phyloP scores from a whole-genome alignment of 2,329 filamentous ascomycete species.

The Phaeosphaeria sp. region DNA sequence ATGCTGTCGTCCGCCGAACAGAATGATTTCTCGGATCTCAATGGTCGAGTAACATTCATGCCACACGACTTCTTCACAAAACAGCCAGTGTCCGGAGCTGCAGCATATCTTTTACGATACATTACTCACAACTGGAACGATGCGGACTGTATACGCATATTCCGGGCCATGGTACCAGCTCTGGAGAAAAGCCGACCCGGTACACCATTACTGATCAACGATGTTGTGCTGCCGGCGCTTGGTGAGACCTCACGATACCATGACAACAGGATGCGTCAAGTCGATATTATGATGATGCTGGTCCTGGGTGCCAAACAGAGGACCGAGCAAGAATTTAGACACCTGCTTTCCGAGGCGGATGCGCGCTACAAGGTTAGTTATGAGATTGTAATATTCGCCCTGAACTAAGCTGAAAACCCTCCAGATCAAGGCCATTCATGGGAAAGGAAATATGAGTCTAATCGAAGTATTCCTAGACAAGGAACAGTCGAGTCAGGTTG shows the following conservation, averaged over 20 bases:
- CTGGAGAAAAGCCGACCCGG: conserved; percentile 32
- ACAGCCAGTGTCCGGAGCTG: conserved; percentile 31
- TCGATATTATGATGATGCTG: conserved; percentile 42
- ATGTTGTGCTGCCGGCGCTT: conserved; percentile 36
- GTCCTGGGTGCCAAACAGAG: conserved; percentile 29
- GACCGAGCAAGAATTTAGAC: conserved; percentile 14
- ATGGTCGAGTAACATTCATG: conserved; percentile 12
- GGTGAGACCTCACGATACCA: conserved; percentile 21
- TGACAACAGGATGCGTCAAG: conserved; percentile 35
- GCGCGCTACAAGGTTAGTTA: conserved; percentile 14
- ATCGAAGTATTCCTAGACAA: conserved; percentile 19
- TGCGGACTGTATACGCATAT: conserved; percentile 44
- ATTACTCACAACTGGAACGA: conserved; percentile 53
- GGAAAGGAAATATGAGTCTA: conserved; percentile 22
- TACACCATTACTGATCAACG: conserved; percentile 44
- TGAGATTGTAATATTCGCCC: not conserved
- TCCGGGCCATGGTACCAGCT: conserved; percentile 43
- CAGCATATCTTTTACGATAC: conserved; percentile 49
- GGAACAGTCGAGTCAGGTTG: not conserved
- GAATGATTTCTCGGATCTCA: not conserved
- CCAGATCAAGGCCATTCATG: conserved; percentile 20
- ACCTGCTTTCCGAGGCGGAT: conserved; percentile 18
- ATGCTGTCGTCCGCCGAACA: conserved; percentile 14
- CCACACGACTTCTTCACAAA: conserved; percentile 28
- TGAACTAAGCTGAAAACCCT: not conserved